Percentiles rank a stretch among this genome's conserved stretches.
These are phyloP conservation scores for Tuber brumale DNA, from an alignment of 495 filamentous ascomycete genomes.

Conservation along the genomic window DNA sequence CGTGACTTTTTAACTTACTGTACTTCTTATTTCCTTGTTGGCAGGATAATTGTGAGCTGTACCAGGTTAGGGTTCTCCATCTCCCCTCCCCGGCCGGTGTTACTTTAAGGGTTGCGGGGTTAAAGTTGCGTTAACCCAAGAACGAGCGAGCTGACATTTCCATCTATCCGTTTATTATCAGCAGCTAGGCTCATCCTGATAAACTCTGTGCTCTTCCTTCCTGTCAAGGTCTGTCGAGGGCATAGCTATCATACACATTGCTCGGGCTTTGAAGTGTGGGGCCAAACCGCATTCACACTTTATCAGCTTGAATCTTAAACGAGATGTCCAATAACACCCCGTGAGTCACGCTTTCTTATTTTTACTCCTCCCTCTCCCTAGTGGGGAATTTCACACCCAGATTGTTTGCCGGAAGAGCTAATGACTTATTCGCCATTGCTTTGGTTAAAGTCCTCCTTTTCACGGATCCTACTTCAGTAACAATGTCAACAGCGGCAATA, in stretches of 20 bases:
- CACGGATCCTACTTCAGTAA: not conserved
- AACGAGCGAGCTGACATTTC: not conserved
- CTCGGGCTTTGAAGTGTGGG: too few species aligned
- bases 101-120: not conserved
- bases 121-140: not conserved
- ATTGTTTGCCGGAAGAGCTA: not conserved
- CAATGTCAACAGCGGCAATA: not conserved
- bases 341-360: not conserved
- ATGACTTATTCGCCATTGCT: not conserved
- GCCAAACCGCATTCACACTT: not conserved
- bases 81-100: too few species aligned
- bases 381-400: not conserved
- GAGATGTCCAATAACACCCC: not conserved
- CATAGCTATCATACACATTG: not conserved
- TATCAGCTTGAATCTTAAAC: not conserved
- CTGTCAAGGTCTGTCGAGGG: not conserved
- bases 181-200: not conserved
- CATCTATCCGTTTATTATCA: not conserved
- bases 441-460: not conserved
- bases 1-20: not conserved
- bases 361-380: not conserved
- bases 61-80: too few species aligned
- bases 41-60: not conserved
- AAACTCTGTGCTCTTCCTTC: not conserved
- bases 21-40: not conserved